Base-by-base conservation (phyloP, 345 rosid genomes). In the Firmiana major region DNA sequence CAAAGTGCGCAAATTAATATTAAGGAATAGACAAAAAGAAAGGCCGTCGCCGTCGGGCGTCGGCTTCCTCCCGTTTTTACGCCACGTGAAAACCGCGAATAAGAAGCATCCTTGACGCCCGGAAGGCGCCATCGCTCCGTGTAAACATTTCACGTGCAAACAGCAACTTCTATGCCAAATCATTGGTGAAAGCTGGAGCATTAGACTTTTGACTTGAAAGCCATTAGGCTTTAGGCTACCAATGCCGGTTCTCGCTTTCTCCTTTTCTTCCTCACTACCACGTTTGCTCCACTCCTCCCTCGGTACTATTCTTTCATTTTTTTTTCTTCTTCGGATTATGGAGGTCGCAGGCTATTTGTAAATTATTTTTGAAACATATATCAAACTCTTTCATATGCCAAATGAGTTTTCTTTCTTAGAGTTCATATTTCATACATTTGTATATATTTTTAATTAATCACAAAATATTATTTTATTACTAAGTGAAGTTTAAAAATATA, bases 211-310 rank as follows among this genome's bases (percentile, higher is more conserved):
- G 77, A 62, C 63, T 51, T 75, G 28, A 54, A 67, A 74, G 49
- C 68, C 71, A 46, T 64, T 57, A 26, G 45, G 46, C 75, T 67
- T 67, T 31, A 31, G 34, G 34, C 34, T 31, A 46, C 15, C 26
- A 13, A 15, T 76, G 70, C 7, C 31, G 62, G 45, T 70, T 68
- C 51, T 43, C 79, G 7, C 68, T 77, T 78, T 81, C 81, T 63
- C 42, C 60, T 21, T 1, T 60, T 19, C 63, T 81, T 74, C 68
- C 59, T 62, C 16, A 2, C 40, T 24, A 11, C 24, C 80, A 66
- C 71, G 83, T 77, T 73, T 60, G 6, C 60, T 77, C 78, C 80
- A 81, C 80, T 77, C 26, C 5, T 6, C 7, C 2, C 3, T 24
- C 11, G 0, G 12, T 4, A 9, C 16, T 7, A 3, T 19, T 43